These are phyloP conservation scores for Tetrahymena elliotti DNA, from an alignment of 73 alveolate species.

Conservation along the genomic window DNA sequence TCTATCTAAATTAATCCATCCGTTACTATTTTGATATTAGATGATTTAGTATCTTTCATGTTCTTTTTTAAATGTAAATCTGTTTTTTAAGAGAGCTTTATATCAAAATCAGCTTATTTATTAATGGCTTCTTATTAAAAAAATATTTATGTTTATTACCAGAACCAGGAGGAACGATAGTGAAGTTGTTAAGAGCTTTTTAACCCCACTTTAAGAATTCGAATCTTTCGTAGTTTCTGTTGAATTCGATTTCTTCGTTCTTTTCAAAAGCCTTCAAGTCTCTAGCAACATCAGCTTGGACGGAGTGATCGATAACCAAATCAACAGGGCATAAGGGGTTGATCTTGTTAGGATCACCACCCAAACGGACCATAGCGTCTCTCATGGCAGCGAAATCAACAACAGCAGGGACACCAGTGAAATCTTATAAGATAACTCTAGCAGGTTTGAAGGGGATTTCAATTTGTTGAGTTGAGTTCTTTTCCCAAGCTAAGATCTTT, in stretches of 20 bases:
- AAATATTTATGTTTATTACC: conserved; percentile 73
- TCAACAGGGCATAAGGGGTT: conserved; percentile 89
- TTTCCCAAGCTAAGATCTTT: conserved; percentile 51
- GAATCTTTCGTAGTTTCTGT: conserved; percentile 75
- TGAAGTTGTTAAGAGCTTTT: conserved; percentile 72
- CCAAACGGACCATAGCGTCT: conserved; percentile 81
- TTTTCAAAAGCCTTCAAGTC: conserved; percentile 58
- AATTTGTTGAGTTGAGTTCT: conserved; percentile 27
- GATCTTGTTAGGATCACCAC: conserved; percentile 65
- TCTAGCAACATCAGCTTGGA: conserved; percentile 74
- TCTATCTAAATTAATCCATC: background rate
- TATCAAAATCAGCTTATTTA: background rate
- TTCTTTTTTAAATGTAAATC: background rate
- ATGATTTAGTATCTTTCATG: background rate
- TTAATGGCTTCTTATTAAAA: too few species aligned
- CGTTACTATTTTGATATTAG: background rate
- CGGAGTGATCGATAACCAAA: conserved; percentile 80
- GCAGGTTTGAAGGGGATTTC: conserved; percentile 91
- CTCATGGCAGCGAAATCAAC: conserved; percentile 92
- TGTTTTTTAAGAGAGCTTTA: background rate
- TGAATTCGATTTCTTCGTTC: conserved; percentile 73
- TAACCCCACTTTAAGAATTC: conserved; percentile 89
- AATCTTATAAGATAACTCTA: conserved; percentile 77
- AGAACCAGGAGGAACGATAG: conserved; percentile 85
- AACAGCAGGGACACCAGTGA: conserved; percentile 93